Evolutionary conservation across 1,284 basidiomycete genomes (phyloP), one percentile per base, ranked within the genome.

Genomic region (Boletus hoseneyae): DNA sequence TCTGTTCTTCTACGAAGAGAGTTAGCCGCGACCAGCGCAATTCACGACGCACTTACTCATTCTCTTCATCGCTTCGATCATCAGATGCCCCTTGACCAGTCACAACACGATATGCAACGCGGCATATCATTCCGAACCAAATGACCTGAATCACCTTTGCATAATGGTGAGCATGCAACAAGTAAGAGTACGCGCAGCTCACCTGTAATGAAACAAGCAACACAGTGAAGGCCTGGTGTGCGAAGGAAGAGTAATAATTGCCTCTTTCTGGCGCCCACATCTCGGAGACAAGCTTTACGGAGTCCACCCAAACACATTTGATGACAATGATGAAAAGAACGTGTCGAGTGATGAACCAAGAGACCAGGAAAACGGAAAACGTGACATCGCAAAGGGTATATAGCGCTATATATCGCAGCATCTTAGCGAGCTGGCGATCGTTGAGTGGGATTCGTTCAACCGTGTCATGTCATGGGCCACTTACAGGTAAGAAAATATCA

Each of bases 271-370:
- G 82, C 6, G 78, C 73, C 86, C 87, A 90, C 33, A 76, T 43
- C 45, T 55, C 78, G 3, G 73, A 61, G 16, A 90, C 70, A 35
- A 79, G 64, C 2, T 60, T 62, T 2, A 77, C 74, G 0, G 71
- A 62, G 51, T 90, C 81, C 51, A 72, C 62, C 49, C 76, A 76
- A 15, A 76, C 70, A 4, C 84, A 86, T 54, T 75, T 74, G 58
- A 94, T 85, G 55, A 86, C 80, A 48, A 83, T 67, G 35, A 82
- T 66, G 71, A 93, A 93, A 29, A 93, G 75, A 57, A 88, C 68
- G 63, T 97, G 90, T 46, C 94, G 82, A 1, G 93, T 93, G 33
- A 90, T 62, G 51, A 95, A 74, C 94, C 94, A 97, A n/a, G 87
- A 87, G 21, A 93, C 45, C 62, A 96, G 77, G 74, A 94, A 99